Evolutionary conservation across 768 basidiomycete species (phyloP), one percentile per base, ranked within the genome.

Genomic region (Mycena galericulata): DNA sequence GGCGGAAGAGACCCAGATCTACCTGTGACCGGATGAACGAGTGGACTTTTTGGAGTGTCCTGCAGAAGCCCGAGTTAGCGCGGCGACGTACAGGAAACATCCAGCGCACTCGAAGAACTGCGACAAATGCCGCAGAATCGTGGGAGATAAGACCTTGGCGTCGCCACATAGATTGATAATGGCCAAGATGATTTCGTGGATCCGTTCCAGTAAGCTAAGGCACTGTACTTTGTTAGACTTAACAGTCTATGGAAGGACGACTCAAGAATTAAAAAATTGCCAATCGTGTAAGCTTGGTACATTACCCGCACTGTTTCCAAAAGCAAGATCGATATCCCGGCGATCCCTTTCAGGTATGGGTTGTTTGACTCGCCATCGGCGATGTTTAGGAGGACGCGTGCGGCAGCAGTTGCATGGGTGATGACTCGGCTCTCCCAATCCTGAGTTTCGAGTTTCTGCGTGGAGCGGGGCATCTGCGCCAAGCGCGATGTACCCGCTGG

Each of bases 11-110:
- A 11, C 56, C 38, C 27, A 57, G 15, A 41, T 58, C 47, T n/a
- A 58, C 55, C 36, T 65, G 64, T 15, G 47, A 57, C 10, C 64
- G 46, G 18, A 65, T 27, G 47, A 58, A 65, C 5, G 64, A n/a
- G 27, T 57, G 46, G 10, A 65, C 38, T 17, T 65, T 65, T 45
- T 65, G 55, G 1, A 65, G 38, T n/a, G 64, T 65, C n/a, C 64
- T 65, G 32, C 10, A 30, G 8, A 22, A 20, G 1, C 17, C 32
- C 17, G 4, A 17, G 7, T 4, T 11, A 14, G 20, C 3, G 24
- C 12, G 1, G 3, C 17, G 22, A 24, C 7, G 30, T 2, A 34
- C 8, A 12, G 14, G 12, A 38, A 27, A 14, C 30, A 41, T 4
- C 5, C 20, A 15, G n/a, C 54, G 7, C 38, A 64, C 62, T 64